These are phyloP conservation scores for Neofusicoccum sp. DNA, from an alignment of 2,329 filamentous ascomycete genomes.

Conservation along the genomic window DNA sequence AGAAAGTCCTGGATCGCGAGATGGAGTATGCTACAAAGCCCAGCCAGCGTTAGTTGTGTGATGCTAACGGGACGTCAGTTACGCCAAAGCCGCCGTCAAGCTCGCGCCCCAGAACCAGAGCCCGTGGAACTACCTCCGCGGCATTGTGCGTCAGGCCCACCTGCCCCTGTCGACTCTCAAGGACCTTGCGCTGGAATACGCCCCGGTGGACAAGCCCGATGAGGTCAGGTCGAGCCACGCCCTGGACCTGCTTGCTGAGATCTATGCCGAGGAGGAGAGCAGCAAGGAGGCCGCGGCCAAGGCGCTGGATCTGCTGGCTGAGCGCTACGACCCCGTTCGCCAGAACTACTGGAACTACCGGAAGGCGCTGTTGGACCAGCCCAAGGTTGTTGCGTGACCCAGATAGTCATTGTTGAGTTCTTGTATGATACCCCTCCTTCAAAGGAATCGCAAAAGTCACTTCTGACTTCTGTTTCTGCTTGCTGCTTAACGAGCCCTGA, in stretches of 20 bases:
- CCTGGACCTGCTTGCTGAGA: constrained; percentile 70
- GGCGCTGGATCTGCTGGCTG: constrained; percentile 70
- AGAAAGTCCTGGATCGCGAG: constrained; percentile 69
- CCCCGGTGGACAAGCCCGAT: constrained; percentile 47
- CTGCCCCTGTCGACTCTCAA: constrained; percentile 50
- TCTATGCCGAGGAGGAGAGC: constrained; percentile 54
- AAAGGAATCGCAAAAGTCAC: not conserved
- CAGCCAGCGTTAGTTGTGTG: not conserved
- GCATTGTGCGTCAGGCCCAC: constrained; percentile 67
- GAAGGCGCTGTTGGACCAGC: constrained; percentile 47
- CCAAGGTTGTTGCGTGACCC: constrained; percentile 4
- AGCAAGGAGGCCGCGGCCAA: constrained; percentile 62
- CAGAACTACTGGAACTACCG: constrained; percentile 90
- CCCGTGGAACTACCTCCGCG: constrained; percentile 88
- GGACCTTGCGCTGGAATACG: constrained; percentile 55
- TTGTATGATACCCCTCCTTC: constrained; percentile 3
- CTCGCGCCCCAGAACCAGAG: constrained; percentile 91
- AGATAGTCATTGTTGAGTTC: not conserved
- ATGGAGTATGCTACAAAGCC: constrained; percentile 42
- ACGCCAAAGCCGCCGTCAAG: constrained; percentile 67
- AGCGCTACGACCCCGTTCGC: constrained; percentile 87
- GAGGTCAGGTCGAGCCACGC: constrained; percentile 61
- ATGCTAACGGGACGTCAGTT: constrained; percentile 27
- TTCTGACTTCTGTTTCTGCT: not conserved
- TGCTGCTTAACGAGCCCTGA: not conserved